Base-by-base conservation (phyloP, 2,329 filamentous ascomycete species). In the Colletotrichum orchidophilum region DNA sequence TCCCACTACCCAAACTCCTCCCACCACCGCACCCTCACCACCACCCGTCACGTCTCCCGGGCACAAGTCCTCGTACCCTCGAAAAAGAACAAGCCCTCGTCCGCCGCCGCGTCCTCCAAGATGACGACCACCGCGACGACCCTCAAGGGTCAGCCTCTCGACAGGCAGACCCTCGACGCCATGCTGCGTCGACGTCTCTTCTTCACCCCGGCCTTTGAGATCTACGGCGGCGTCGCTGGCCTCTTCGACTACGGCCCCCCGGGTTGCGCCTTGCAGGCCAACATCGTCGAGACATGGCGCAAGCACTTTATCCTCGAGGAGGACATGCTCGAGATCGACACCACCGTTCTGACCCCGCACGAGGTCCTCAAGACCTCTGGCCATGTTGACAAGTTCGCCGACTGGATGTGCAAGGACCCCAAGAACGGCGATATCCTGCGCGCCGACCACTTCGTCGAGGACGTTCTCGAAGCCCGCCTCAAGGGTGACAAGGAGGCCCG, bases 391-490 rank as follows among this genome's bases (percentile, higher is more conserved):
- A 97, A 97, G 83, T 98, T 98, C 79, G 93, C 94, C 83, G 96
- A 98, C 82, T 98, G 94, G 94, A 98, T 98, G 95, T 97, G 94
- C 91, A 97, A 97, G 84, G 96, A 99, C 82, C 94, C 96, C 74
- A 97, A 97, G 88, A 97, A 93, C 78, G 96, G 96, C 80, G 96
- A 99, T 82, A 97, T 98, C 79, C 91, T 99, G 81, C 91, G 96
- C 76, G 95, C 96, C 70, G 96, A 99, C 80, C 96, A 99, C 85
- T 90, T 98, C 77, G 95, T 99, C 75, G 95, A 98, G 87, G 94
- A 97, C 77, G 91, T 98, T 46, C 90, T 99, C 63, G 95, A 98
- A 86, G 86, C 90, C 58, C 89, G 96, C 49, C 84, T 99, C 73
- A 96, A 95, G 83, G 95, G 94, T 63, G 91, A 98, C 85, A 96